phyloP scores from a whole-genome alignment of 108 stramenopile species.

The Fragilariopsis cylindrus region DNA sequence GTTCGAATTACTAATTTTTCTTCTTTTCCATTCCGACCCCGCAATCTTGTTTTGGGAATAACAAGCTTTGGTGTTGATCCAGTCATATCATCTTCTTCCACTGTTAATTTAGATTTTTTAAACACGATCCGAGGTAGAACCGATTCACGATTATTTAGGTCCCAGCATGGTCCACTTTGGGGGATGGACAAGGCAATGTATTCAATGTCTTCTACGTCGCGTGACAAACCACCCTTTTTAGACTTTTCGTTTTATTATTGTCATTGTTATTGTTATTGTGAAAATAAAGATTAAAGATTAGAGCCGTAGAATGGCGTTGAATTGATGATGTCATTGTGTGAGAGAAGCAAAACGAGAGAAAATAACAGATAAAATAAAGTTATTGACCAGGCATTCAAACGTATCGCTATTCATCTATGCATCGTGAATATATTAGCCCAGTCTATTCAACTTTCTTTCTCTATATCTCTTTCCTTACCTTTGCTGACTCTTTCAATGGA shows the following conservation, averaged over 20 bases:
- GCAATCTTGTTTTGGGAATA: conserved; percentile 60
- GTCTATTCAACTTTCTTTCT: neutral
- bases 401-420: no score
- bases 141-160: neutral
- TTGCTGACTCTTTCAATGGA: conserved; percentile 80
- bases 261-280: no score
- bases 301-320: no score
- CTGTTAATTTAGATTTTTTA: conserved; percentile 73
- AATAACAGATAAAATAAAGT: neutral
- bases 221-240: conserved; percentile 65
- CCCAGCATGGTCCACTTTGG: conserved; percentile 12
- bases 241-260: conserved; percentile 24
- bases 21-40: conserved; percentile 13
- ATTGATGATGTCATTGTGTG: no score
- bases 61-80: conserved; percentile 74
- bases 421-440: no score
- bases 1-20: conserved; percentile 36
- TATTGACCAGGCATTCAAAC: no score
- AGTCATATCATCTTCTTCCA: conserved; percentile 70
- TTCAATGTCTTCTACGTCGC: conserved; percentile 86
- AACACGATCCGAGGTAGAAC: conserved; percentile 54
- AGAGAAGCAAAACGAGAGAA: no score
- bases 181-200: conserved; percentile 70
- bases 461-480: conserved; percentile 40
- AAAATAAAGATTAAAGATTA: no score